These are phyloP conservation scores for Morella rubra DNA, from an alignment of 306 rosid genomes.

Conservation along the genomic window DNA sequence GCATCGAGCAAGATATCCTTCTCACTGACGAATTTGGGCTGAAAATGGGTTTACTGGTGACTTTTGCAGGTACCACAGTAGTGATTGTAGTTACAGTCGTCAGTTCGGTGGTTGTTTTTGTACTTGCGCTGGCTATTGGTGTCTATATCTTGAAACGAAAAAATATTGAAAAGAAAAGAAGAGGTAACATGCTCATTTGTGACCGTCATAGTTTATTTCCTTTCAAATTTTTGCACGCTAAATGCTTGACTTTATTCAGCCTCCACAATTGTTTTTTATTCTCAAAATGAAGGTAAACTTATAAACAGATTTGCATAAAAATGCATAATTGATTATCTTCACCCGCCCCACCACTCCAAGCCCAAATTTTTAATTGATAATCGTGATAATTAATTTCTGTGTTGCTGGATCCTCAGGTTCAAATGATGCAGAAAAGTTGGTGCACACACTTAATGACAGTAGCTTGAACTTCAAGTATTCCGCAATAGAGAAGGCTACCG, in stretches of 20 bases:
- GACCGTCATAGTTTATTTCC: background rate
- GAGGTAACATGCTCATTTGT: slow-evolving; percentile 47
- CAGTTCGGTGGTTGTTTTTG: slow-evolving; percentile 63
- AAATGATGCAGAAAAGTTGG: slow-evolving; percentile 60
- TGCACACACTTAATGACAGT: slow-evolving; percentile 60
- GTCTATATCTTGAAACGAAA: slow-evolving; percentile 68
- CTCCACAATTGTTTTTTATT: no score
- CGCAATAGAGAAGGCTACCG: slow-evolving; percentile 81
- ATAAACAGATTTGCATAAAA: no score
- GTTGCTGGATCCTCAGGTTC: slow-evolving; percentile 47
- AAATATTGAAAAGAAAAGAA: slow-evolving; percentile 79
- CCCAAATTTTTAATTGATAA: no score
- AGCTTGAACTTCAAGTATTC: slow-evolving; percentile 90
- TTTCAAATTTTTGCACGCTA: background rate
- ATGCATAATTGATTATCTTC: no score
- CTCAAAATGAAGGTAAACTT: no score
- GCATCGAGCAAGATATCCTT: background rate
- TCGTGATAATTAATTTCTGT: slow-evolving; percentile 3
- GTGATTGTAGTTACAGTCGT: slow-evolving; percentile 56
- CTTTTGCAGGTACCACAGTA: slow-evolving; percentile 52
- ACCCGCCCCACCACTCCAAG: no score
- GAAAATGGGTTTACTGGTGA: slow-evolving; percentile 11
- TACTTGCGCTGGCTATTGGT: slow-evolving; percentile 48
- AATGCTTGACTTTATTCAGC: background rate
- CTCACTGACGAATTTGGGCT: slow-evolving; percentile 4